Evolutionary conservation across 2,329 filamentous ascomycete species (phyloP).

Genomic region (Emmonsiellopsis sp.): DNA sequence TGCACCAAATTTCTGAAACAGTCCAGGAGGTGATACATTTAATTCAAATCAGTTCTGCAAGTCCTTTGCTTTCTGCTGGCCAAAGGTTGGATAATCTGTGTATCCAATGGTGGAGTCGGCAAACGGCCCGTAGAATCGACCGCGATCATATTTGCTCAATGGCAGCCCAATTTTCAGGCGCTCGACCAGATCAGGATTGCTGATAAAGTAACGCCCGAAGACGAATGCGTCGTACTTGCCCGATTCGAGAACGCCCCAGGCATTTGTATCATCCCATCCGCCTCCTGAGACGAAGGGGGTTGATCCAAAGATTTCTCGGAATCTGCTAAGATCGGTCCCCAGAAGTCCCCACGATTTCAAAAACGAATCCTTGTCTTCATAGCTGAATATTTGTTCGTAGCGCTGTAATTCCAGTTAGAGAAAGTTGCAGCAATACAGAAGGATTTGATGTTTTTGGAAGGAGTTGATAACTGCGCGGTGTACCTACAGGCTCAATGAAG

Average conservation of each 20-base stretch:
- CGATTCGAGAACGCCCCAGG: constrained; percentile 41
- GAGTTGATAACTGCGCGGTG: not conserved
- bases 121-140: constrained; percentile 36
- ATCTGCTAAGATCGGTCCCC: constrained; percentile 38
- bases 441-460: not conserved
- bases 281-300: constrained; percentile 50
- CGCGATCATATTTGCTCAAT: constrained; percentile 36
- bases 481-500: constrained; percentile 43
- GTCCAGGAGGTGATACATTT: too few relatives aligned
- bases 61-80: not conserved
- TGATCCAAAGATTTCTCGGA: constrained; percentile 43
- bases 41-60: not conserved
- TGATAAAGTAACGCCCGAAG: constrained; percentile 41
- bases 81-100: constrained; percentile 19
- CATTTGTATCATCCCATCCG: constrained; percentile 45
- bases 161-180: constrained; percentile 33
- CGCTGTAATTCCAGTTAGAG: constrained; percentile 17
- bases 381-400: constrained; percentile 45
- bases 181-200: constrained; percentile 42
- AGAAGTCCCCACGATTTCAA: constrained; percentile 40
- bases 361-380: constrained; percentile 42
- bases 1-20: too few relatives aligned
- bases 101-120: constrained; percentile 11
- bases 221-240: constrained; percentile 40
- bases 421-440: not conserved